Evolutionary conservation across 441 rosid genomes (phyloP).

Genomic region (Geranium incanum): DNA sequence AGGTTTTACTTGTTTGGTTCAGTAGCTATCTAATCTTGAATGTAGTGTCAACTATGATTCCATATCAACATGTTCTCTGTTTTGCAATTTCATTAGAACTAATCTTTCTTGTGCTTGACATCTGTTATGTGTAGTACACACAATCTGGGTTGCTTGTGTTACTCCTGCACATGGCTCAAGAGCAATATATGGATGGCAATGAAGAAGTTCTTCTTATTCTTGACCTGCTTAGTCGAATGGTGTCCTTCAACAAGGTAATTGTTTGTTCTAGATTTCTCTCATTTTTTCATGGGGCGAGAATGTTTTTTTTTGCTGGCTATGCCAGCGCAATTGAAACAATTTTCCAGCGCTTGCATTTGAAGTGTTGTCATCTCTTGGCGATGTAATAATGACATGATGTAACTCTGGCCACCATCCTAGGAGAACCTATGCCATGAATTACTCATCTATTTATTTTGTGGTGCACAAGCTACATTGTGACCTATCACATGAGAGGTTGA

Average conservation of each 20-base stretch:
- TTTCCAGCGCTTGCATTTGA: constrained; percentile 4
- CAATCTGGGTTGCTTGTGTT: constrained; percentile 67
- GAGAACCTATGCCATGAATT: not conserved
- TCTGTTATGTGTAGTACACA: constrained; percentile 41
- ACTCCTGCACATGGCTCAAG: constrained; percentile 75
- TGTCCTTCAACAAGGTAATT: constrained; percentile 70
- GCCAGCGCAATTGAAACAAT: not conserved
- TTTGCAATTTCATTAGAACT: constrained; percentile 12
- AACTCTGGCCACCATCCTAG: not conserved
- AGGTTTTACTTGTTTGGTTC: not conserved
- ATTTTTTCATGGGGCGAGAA: not conserved
- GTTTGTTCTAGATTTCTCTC: constrained; percentile 15
- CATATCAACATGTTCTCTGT: constrained; percentile 5
- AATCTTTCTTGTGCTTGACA: constrained; percentile 13
- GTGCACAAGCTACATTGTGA: constrained; percentile 3
- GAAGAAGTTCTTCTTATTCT: constrained; percentile 54
- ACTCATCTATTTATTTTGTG: not conserved
- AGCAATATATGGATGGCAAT: constrained; percentile 43
- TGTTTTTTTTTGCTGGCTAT: not conserved
- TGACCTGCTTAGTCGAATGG: constrained; percentile 71
- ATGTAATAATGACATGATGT: not conserved
- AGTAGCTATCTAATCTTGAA: not conserved
- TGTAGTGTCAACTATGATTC: not conserved
- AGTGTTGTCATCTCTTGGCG: not conserved
- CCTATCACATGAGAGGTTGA: not conserved